Percentiles rank a stretch among this genome's conserved stretches.
Conservation (phyloP, 2,329 filamentous ascomycete genomes). For the Trichophyton simii region DNA sequence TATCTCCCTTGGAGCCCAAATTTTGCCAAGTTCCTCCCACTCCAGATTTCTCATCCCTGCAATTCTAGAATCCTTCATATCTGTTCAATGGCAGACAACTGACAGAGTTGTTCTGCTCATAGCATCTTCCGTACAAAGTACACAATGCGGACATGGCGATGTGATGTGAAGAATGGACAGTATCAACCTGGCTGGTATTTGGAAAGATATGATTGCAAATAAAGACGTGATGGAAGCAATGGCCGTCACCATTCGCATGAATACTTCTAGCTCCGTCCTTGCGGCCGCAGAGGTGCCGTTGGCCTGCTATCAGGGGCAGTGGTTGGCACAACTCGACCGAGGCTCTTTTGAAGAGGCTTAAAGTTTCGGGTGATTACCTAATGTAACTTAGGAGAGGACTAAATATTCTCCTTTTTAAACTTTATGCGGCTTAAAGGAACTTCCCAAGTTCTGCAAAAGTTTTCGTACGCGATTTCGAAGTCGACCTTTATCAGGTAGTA, state of each 20-base stretch:
- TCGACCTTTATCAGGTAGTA: too few relatives aligned
- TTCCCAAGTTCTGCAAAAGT: too few relatives aligned
- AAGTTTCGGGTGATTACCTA: too few relatives aligned
- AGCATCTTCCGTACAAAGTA: conserved; percentile 23
- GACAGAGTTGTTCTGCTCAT: conserved; percentile 24
- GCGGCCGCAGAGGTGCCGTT: conserved; percentile 16
- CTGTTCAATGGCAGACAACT: conserved; percentile 25
- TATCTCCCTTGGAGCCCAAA: not conserved
- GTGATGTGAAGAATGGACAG: conserved; percentile 1
- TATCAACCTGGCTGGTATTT: not conserved
- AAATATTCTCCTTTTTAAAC: too few relatives aligned
- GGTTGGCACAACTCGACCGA: too few relatives aligned
- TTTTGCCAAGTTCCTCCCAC: conserved; percentile 20
- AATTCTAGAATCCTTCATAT: conserved; percentile 28
- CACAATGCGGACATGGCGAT: conserved; percentile 28
- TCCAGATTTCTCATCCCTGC: conserved; percentile 29
- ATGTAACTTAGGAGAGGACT: too few relatives aligned
- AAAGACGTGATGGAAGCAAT: not conserved
- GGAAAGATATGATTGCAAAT: not conserved
- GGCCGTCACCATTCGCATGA: conserved; percentile 18
- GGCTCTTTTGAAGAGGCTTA: too few relatives aligned
- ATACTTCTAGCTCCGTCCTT: conserved; percentile 16
- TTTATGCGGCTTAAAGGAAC: too few relatives aligned
- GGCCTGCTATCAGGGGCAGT: not conserved
- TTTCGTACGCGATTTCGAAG: too few relatives aligned